These are phyloP conservation scores for Microdochium bolleyi DNA, from an alignment of 2,329 filamentous ascomycete species.

Conservation along the genomic window DNA sequence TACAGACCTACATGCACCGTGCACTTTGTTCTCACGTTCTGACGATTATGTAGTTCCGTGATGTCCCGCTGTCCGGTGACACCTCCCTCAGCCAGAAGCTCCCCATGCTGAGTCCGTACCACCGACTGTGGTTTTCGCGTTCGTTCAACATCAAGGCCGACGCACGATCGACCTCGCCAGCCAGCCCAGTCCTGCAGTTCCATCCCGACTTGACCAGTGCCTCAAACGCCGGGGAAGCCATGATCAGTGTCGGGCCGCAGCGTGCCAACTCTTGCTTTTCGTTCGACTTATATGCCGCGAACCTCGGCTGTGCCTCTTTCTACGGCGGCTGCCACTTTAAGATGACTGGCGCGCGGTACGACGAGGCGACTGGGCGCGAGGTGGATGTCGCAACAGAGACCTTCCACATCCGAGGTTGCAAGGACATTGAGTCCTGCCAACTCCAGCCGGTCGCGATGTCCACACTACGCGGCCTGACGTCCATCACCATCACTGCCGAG, in stretches of 20 bases:
- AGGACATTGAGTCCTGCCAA: constrained; percentile 8
- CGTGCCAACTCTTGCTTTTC: constrained; percentile 13
- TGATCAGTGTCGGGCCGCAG: constrained; percentile 16
- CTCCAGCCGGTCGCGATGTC: constrained; percentile 11
- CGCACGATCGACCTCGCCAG: constrained; percentile 15
- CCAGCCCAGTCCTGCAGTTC: constrained; percentile 19
- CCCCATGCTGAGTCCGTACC: constrained; percentile 18
- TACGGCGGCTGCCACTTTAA: constrained; percentile 16
- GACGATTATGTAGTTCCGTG: not conserved
- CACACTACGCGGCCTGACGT: constrained; percentile 16
- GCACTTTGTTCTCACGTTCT: not conserved
- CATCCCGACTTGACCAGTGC: constrained; percentile 13
- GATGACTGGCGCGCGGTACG: constrained; percentile 16
- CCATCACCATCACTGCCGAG: constrained; percentile 30
- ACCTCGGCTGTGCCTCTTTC: constrained; percentile 17
- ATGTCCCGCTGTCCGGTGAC: not conserved
- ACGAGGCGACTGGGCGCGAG: constrained; percentile 7
- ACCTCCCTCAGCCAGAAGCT: constrained; percentile 1
- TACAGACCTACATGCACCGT: not conserved
- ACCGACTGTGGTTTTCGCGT: constrained; percentile 19
- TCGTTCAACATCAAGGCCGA: constrained; percentile 13
- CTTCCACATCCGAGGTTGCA: constrained; percentile 14
- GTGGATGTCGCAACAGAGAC: constrained; percentile 8
- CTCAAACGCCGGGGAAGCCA: constrained; percentile 8
- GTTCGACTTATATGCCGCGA: constrained; percentile 17